Conservation (phyloP, 208 protist species). For the Trypanosoma platydactyli region DNA sequence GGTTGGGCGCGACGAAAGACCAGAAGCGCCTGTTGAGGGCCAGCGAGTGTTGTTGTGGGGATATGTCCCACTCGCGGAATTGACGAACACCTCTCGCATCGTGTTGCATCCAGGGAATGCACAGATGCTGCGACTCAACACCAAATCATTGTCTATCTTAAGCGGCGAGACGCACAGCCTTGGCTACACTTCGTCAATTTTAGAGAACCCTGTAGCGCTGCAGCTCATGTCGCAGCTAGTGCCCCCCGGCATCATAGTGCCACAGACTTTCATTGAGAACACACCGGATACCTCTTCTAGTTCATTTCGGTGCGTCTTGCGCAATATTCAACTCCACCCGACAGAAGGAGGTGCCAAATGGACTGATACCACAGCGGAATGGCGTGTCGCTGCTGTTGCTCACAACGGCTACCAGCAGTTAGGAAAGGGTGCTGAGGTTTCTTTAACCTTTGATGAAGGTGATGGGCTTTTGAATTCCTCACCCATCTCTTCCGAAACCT, state of each 20-base stretch:
- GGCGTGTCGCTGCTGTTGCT: conserved; percentile 78
- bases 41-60: conserved; percentile 70
- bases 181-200: conserved; percentile 29
- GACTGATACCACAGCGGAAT: conserved; percentile 48
- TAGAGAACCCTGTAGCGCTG: conserved; percentile 41
- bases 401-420: conserved; percentile 90
- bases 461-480: background rate
- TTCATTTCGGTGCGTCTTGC: conserved; percentile 63
- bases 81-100: conserved; percentile 20
- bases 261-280: conserved; percentile 70
- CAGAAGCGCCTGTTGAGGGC: conserved; percentile 32
- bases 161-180: conserved; percentile 31
- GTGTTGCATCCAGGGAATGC: conserved; percentile 62
- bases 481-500: conserved; percentile 11
- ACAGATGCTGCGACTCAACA: conserved; percentile 66
- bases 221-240: conserved; percentile 70
- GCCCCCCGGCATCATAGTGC: conserved; percentile 75
- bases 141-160: conserved; percentile 49
- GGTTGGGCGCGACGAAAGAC: conserved; percentile 32
- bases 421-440: conserved; percentile 69
- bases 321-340: conserved; percentile 48
- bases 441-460: conserved; percentile 40
- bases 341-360: conserved; percentile 45
- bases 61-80: conserved; percentile 33
- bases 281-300: conserved; percentile 36